Conservation (phyloP, 495 filamentous ascomycete genomes). For the Penicillium coprophilum region DNA sequence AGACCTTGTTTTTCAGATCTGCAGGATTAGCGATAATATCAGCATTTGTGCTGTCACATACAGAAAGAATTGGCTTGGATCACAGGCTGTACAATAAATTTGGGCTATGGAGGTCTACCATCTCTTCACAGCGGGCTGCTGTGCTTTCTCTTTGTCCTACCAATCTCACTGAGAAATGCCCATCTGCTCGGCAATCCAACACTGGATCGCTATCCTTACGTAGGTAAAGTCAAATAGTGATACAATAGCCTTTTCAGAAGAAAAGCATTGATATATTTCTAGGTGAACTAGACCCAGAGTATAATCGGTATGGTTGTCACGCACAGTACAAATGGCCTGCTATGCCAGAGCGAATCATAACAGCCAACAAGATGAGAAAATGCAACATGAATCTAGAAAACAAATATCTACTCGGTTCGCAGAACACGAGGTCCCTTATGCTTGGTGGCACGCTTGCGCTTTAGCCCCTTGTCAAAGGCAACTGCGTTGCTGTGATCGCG, state of each 20-base stretch:
- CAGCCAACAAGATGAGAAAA: slow-evolving; percentile 15
- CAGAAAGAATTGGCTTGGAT: slow-evolving; percentile 19
- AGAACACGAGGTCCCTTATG: slow-evolving; percentile 77
- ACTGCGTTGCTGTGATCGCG: slow-evolving; percentile 81
- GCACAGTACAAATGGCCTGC: slow-evolving; percentile 17
- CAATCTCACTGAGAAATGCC: not conserved
- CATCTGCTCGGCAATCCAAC: not conserved
- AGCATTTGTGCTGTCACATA: slow-evolving; percentile 21
- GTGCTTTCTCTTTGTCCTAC: not conserved
- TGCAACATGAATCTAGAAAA: slow-evolving; percentile 7
- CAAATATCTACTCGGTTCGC: slow-evolving; percentile 68
- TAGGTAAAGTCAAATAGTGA: not conserved
- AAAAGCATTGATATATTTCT: slow-evolving; percentile 3
- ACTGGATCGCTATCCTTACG: no score
- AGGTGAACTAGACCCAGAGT: slow-evolving; percentile 1
- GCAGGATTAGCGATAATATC: slow-evolving; percentile 20
- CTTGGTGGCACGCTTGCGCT: slow-evolving; percentile 86
- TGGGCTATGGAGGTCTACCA: slow-evolving; percentile 2
- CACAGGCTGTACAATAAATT: slow-evolving; percentile 15
- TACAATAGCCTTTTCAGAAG: not conserved
- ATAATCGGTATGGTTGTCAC: slow-evolving; percentile 9
- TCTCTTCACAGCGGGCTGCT: not conserved
- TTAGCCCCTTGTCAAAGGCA: slow-evolving; percentile 88
- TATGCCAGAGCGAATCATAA: slow-evolving; percentile 13
- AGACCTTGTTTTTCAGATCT: slow-evolving; percentile 21